Percentiles rank a stretch among this genome's conserved stretches.
Conservation (phyloP, 345 rosid species). For the Sisymbrium altissimum region DNA sequence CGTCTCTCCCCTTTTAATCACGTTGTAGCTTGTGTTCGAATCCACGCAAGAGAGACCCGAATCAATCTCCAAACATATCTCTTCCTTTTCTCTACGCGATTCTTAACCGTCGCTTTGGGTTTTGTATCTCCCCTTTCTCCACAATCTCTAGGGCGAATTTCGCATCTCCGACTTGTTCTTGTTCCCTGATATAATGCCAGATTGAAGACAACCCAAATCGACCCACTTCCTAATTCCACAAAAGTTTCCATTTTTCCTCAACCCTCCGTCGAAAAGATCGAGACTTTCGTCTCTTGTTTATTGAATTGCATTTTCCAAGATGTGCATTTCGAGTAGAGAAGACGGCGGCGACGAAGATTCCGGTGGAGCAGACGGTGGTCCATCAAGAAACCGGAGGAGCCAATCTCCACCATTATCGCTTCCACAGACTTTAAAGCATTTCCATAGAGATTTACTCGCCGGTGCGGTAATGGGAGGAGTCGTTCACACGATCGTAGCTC, state of each 20-base stretch:
- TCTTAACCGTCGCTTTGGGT: constrained; percentile 6
- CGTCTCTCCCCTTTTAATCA: neutral
- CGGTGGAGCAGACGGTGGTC: constrained; percentile 21
- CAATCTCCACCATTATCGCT: constrained; percentile 14
- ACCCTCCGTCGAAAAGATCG: neutral
- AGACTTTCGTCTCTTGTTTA: neutral
- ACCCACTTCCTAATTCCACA: neutral
- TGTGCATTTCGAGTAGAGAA: constrained; percentile 38
- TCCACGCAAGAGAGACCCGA: constrained; percentile 15
- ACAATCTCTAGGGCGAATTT: neutral
- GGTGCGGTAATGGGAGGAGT: constrained; percentile 94
- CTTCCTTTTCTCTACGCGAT: neutral
- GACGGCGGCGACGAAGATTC: constrained; percentile 44
- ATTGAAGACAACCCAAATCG: neutral
- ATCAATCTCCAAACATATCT: constrained; percentile 11
- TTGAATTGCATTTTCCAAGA: constrained; percentile 1
- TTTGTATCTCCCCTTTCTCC: neutral
- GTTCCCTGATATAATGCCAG: neutral
- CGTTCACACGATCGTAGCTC: constrained; percentile 97
- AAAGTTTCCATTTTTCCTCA: neutral
- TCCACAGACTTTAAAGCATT: constrained; percentile 37
- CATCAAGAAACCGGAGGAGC: neutral
- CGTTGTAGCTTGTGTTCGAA: constrained; percentile 18
- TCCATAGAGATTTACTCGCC: constrained; percentile 82
- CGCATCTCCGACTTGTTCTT: neutral